Percentiles rank a stretch among this genome's conserved stretches.
phyloP scores from a whole-genome alignment of 2,329 filamentous ascomycete genomes.

The Teratosphaeria gauchensis region DNA sequence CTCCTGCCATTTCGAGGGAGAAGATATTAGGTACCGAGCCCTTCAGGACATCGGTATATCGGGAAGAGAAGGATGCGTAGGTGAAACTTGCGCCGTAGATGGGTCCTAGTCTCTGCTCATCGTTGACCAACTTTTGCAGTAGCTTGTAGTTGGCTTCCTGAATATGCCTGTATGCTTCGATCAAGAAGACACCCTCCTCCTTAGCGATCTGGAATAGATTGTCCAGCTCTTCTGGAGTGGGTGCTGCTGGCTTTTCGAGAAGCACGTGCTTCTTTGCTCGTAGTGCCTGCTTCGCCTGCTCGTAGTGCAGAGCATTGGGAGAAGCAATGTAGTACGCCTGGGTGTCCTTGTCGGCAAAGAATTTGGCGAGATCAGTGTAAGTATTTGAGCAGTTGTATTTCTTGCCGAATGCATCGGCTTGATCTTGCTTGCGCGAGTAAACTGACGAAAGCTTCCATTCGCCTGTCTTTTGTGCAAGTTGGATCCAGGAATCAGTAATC shows the following conservation, averaged over 20 bases:
- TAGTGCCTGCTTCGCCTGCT: slow-evolving; percentile 35
- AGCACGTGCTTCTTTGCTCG: slow-evolving; percentile 39
- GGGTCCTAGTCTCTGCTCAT: slow-evolving; percentile 30
- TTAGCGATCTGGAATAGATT: slow-evolving; percentile 34
- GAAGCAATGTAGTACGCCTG: slow-evolving; percentile 40
- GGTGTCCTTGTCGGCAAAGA: slow-evolving; percentile 31
- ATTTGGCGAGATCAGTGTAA: slow-evolving; percentile 32
- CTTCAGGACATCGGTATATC: slow-evolving; percentile 38
- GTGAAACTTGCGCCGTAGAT: slow-evolving; percentile 37
- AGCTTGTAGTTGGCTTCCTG: slow-evolving; percentile 42
- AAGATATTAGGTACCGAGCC: slow-evolving; percentile 42
- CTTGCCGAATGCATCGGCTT: slow-evolving; percentile 33
- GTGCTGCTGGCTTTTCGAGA: slow-evolving; percentile 41
- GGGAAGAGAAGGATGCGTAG: slow-evolving; percentile 36
- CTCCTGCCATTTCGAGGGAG: slow-evolving; percentile 37
- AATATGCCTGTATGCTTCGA: slow-evolving; percentile 42
- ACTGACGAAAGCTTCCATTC: slow-evolving; percentile 37
- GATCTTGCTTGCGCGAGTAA: slow-evolving; percentile 37
- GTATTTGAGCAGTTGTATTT: slow-evolving; percentile 29
- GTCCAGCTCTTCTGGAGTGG: slow-evolving; percentile 33
- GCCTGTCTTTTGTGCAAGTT: slow-evolving; percentile 32
- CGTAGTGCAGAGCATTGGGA: slow-evolving; percentile 39
- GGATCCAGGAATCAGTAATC: slow-evolving; percentile 42
- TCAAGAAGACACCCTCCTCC: slow-evolving; percentile 32
- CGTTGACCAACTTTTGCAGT: slow-evolving; percentile 26